Evolutionary conservation across 176 grass and related monocot species (phyloP).

Genomic region (Aegilops umbellulata): DNA sequence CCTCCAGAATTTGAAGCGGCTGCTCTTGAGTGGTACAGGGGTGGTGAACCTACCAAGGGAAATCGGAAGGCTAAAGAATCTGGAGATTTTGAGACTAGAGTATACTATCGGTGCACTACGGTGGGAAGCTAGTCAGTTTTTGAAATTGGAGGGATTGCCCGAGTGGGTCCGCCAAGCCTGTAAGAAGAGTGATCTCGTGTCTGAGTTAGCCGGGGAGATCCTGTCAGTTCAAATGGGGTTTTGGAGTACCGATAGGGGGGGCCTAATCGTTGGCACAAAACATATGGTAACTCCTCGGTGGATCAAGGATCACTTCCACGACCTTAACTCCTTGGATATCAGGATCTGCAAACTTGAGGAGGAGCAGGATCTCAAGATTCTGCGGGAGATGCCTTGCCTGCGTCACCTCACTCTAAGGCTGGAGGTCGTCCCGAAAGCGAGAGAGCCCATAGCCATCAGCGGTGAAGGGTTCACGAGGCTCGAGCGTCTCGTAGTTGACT

Average conservation of each 20-base stretch:
- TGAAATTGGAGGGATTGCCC: not conserved
- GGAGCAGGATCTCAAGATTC: not conserved
- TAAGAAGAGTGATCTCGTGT: not conserved
- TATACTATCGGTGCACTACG: not conserved
- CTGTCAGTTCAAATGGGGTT: not conserved
- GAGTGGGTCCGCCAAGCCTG: not conserved
- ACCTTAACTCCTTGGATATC: not conserved
- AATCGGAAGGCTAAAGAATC: not conserved
- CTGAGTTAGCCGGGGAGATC: not conserved
- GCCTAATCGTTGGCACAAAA: not conserved
- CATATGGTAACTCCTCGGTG: not conserved
- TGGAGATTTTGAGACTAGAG: not conserved
- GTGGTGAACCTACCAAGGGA: not conserved
- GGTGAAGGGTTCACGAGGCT: not conserved
- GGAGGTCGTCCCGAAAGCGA: not conserved
- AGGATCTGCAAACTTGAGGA: not conserved
- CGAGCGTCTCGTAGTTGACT: rapidly evolving
- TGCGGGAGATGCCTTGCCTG: not conserved
- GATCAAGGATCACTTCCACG: not conserved
- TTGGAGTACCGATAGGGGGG: rapidly evolving
- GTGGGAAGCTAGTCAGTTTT: not conserved
- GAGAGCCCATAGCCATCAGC: not conserved
- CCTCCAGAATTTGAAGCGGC: not conserved
- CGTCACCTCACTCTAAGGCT: rapidly evolving
- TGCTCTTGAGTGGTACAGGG: too few species aligned